Evolutionary conservation across 73 alveolate species (phyloP).

Genomic region (Stentor roeselii): DNA sequence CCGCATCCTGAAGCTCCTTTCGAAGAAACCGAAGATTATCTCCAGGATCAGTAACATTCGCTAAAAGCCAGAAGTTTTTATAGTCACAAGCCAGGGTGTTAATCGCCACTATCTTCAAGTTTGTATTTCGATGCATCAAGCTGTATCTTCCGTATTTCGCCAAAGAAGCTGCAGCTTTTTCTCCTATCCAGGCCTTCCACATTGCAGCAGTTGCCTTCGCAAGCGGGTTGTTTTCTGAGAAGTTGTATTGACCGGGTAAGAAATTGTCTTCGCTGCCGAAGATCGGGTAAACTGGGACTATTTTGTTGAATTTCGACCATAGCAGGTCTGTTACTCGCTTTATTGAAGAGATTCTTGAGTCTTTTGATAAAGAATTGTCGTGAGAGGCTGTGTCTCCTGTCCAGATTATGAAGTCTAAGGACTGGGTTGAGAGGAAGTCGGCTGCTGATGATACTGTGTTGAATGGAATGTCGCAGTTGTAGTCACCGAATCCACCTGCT

Average conservation of each 20-base stretch:
- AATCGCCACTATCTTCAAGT: not conserved
- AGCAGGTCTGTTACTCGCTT: not conserved
- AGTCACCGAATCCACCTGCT: not conserved
- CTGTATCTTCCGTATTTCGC: not conserved
- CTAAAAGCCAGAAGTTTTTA: not conserved
- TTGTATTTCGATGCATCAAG: not conserved
- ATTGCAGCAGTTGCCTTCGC: not conserved
- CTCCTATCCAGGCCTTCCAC: not conserved
- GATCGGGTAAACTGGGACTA: slow-evolving; percentile 12
- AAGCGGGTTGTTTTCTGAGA: not conserved
- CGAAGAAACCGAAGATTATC: not conserved
- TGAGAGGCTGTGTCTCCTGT: not conserved
- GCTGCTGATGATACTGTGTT: not conserved
- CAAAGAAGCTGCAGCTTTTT: not conserved
- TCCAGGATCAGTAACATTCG: slow-evolving; percentile 16
- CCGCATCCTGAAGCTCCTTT: slow-evolving; percentile 7
- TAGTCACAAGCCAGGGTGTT: slow-evolving; percentile 15
- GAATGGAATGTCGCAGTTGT: slow-evolving; percentile 3
- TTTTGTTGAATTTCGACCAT: not conserved
- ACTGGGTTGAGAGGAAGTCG: not conserved
- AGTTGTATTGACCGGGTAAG: not conserved
- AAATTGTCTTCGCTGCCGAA: not conserved
- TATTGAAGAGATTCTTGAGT: not conserved
- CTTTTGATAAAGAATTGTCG: not conserved
- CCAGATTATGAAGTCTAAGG: not conserved